Evolutionary conservation across 2,329 filamentous ascomycete species (phyloP).

Genomic region (Fusarium sp.): DNA sequence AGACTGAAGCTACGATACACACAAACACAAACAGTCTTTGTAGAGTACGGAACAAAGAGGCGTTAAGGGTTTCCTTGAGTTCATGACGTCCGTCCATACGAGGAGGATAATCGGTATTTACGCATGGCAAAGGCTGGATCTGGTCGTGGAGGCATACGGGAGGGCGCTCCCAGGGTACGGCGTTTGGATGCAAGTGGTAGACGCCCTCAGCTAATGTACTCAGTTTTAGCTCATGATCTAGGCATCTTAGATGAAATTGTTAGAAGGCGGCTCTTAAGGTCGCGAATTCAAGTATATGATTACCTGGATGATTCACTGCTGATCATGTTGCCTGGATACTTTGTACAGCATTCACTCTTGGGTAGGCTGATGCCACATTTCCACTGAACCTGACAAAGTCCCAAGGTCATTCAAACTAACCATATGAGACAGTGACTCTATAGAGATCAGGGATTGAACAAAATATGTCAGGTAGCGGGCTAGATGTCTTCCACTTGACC

Average conservation of each 20-base stretch:
- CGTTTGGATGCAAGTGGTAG: conserved; percentile 48
- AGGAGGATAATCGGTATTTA: conserved; percentile 34
- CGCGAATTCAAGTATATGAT: conserved; percentile 6
- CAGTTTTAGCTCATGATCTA: conserved; percentile 37
- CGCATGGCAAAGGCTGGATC: conserved; percentile 39
- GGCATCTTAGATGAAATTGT: conserved; percentile 32
- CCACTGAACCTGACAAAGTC: too few species aligned
- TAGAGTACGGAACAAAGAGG: conserved; percentile 43
- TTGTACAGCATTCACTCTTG: too few species aligned
- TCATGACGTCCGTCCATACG: conserved; percentile 21
- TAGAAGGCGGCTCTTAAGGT: conserved; percentile 20
- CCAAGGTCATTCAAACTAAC: too few species aligned
- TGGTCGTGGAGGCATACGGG: conserved; percentile 35
- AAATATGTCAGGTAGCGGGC: too few species aligned
- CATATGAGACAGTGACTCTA: too few species aligned
- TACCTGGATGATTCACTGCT: neutral
- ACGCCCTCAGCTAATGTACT: conserved; percentile 31
- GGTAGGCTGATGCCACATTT: too few species aligned
- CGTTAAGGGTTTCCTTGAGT: conserved; percentile 41
- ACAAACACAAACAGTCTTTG: conserved; percentile 18
- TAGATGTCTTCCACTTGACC: too few species aligned
- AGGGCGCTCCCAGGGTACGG: conserved; percentile 43
- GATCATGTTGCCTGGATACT: neutral
- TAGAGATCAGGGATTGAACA: too few species aligned
- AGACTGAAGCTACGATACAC: conserved; percentile 43